phyloP scores from a whole-genome alignment of 1,284 basidiomycete species.

The Crucibulum parvulum region DNA sequence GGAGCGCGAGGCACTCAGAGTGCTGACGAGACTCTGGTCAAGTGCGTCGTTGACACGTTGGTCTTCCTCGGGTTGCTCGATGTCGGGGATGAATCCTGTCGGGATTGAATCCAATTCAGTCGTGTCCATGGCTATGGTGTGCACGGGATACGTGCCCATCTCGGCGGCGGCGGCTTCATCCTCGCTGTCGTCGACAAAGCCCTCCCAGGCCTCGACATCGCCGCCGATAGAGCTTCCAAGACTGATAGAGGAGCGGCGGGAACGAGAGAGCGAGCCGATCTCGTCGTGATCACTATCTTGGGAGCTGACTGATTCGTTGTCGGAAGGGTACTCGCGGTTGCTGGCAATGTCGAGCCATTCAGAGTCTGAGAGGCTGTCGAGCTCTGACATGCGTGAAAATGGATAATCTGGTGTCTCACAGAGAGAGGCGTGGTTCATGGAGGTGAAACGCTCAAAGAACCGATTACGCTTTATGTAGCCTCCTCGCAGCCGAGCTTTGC shows the following conservation, averaged over 20 bases:
- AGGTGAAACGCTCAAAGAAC: slow-evolving; percentile 14
- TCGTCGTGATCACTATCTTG: slow-evolving; percentile 67
- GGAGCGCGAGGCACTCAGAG: slow-evolving; percentile 72
- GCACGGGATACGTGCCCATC: slow-evolving; percentile 35
- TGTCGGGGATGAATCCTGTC: slow-evolving; percentile 30
- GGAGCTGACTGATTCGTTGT: slow-evolving; percentile 68
- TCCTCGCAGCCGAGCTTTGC: background rate
- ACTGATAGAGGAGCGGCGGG: slow-evolving; percentile 72
- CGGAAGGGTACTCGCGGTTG: slow-evolving; percentile 63
- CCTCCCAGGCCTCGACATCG: slow-evolving; percentile 78
- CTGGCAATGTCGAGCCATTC: slow-evolving; percentile 82
- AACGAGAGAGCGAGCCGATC: slow-evolving; percentile 56
- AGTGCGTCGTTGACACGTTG: slow-evolving; percentile 71
- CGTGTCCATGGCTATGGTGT: slow-evolving; percentile 29
- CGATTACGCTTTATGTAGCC: slow-evolving; percentile 24
- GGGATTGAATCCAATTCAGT: slow-evolving; percentile 26
- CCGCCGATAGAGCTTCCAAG: slow-evolving; percentile 66
- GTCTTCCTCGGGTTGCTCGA: slow-evolving; percentile 55
- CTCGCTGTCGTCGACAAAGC: slow-evolving; percentile 64
- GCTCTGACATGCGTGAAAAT: slow-evolving; percentile 56
- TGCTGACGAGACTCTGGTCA: slow-evolving; percentile 81
- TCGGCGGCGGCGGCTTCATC: slow-evolving; percentile 50
- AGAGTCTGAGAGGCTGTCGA: slow-evolving; percentile 74
- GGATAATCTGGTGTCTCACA: slow-evolving; percentile 26
- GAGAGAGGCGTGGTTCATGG: background rate